Evolutionary conservation across 2,329 filamentous ascomycete species (phyloP), one percentile per base, ranked within the genome.

Genomic region (Diaporthe nobilis): DNA sequence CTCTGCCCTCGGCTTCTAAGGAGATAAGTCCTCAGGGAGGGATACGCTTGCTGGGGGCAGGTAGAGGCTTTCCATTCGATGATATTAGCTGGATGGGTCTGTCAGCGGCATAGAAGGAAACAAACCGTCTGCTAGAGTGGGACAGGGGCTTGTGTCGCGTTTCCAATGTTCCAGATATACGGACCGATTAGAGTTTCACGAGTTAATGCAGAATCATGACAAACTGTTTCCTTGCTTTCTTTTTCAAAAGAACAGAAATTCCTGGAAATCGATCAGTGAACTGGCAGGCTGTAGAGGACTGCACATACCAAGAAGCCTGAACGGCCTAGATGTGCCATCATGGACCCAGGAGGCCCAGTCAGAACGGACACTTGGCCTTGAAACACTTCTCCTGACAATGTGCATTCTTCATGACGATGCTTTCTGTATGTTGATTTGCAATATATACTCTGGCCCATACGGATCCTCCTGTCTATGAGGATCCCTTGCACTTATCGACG

Each of bases 1-100:
- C 80, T 37, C 78, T 12, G 83, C 83, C 15, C 78, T 86, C 51
- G 85, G 85, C 8, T 84, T 86, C 76, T 85, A 81, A 80, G 73
- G 10, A 10, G 58, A 47, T 2, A 8, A 42, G 51, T 17, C 25
- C 22, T 17, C 28, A 28, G 28, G 28, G 28, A 28, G 28, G 28
- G 17, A 31, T 12, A n/a, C 3, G 2, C 22, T 25, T 31, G 58
- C 37, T 28, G 22, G 12, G 12, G 53, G 15, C 12, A 31, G 13
- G 13, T 3, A 1, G 2, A 44, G n/a, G 10, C n/a, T 31, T 25
- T 13, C n/a, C 9, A 6, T 31, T 20, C 25, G 39, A 5, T 0
- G 5, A 8, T 39, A 34, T 9, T 17, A 17, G 25, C 15, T 47
- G 60, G 39, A 28, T 44, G n/a, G n/a, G 7, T 25, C 37, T 8